Percentiles rank a stretch among this genome's conserved stretches.
Evolutionary conservation across 345 rosid species (phyloP).

Genomic region (Acer campestre): DNA sequence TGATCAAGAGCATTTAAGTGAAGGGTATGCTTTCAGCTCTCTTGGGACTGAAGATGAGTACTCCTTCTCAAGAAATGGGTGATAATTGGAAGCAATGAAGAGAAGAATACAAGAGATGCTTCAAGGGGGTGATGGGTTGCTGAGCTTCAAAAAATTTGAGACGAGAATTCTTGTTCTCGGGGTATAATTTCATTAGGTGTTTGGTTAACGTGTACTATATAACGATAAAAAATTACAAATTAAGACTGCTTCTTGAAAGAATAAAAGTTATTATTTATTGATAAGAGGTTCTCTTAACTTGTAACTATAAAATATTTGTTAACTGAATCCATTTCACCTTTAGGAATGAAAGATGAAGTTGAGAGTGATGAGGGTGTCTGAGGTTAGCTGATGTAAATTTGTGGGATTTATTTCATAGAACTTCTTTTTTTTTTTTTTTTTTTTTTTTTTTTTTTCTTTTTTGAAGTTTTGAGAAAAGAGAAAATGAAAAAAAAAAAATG

Average conservation of each 20-base stretch:
- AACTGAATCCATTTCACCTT: not conserved
- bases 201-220: not conserved
- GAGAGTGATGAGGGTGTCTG: not conserved
- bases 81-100: not conserved
- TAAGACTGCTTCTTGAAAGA: not conserved
- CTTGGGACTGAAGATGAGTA: conserved; percentile 34
- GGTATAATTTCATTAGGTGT: not conserved
- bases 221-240: not conserved
- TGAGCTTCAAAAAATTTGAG: not conserved
- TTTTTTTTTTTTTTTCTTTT: too few relatives aligned
- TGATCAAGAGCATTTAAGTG: conserved; percentile 14
- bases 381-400: not conserved
- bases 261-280: not conserved
- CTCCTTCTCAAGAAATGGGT: too few relatives aligned
- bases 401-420: not conserved
- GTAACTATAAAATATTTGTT: not conserved
- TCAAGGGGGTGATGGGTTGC: not conserved
- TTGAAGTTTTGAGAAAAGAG: not conserved
- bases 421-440: not conserved
- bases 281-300: not conserved
- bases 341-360: not conserved
- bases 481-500: not conserved
- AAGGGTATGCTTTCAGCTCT: conserved; percentile 28
- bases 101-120: not conserved
- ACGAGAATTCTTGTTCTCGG: not conserved